phyloP scores from a whole-genome alignment of 345 rosid genomes.

The Camelina laxa region DNA sequence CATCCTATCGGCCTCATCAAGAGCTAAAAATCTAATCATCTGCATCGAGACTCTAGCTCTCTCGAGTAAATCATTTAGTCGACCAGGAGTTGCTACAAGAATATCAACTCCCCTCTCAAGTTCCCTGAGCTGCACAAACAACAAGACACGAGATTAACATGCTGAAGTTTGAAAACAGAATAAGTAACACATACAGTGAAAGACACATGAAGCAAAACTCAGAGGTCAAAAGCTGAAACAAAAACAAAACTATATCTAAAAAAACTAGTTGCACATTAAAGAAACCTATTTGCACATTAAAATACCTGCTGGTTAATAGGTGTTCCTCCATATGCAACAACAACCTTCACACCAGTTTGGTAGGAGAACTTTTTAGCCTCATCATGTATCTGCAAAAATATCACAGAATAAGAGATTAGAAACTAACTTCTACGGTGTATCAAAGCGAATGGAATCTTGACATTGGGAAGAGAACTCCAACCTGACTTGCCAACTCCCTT shows the following conservation, averaged over 20 bases:
- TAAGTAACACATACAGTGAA: background rate
- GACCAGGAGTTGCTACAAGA: slow-evolving; percentile 98
- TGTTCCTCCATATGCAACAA: slow-evolving; percentile 98
- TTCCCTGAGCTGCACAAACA: slow-evolving; percentile 75
- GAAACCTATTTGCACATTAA: background rate
- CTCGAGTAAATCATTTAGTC: slow-evolving; percentile 93
- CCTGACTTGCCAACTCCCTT: slow-evolving; percentile 95
- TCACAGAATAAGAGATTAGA: slow-evolving; percentile 9
- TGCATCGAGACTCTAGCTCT: slow-evolving; percentile 95
- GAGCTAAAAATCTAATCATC: slow-evolving; percentile 87
- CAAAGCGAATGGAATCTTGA: slow-evolving; percentile 12
- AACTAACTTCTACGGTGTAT: slow-evolving; percentile 11
- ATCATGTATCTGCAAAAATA: slow-evolving; percentile 81
- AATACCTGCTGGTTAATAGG: slow-evolving; percentile 88
- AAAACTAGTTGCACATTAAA: background rate
- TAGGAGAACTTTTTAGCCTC: slow-evolving; percentile 95
- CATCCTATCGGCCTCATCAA: slow-evolving; percentile 99
- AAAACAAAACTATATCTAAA: background rate
- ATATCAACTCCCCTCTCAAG: slow-evolving; percentile 98
- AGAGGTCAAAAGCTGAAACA: background rate
- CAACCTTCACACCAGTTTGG: slow-evolving; percentile 97
- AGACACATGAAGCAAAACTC: background rate
- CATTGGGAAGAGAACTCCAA: slow-evolving; percentile 47
- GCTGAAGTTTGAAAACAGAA: slow-evolving; percentile 2
- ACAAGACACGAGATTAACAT: slow-evolving; percentile 25